phyloP scores from a whole-genome alignment of 495 filamentous ascomycete genomes.

The Talaromyces stipitatus region DNA sequence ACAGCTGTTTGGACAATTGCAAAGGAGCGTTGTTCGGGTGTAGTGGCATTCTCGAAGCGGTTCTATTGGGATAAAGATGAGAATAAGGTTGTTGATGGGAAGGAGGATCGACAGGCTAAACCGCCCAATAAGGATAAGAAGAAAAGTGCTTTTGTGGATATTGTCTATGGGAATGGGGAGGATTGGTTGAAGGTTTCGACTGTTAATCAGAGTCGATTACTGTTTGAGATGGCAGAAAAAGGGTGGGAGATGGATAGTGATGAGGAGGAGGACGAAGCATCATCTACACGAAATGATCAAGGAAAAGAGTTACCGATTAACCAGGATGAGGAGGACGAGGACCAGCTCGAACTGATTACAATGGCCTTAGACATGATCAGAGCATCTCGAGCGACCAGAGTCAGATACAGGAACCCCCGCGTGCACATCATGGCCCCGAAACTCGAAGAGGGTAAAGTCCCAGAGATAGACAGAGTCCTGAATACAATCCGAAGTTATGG shows the following conservation, averaged over 20 bases:
- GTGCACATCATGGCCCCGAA: constrained; percentile 56
- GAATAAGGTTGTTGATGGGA: constrained; percentile 15
- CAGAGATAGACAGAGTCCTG: constrained; percentile 52
- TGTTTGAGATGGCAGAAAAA: constrained; percentile 58
- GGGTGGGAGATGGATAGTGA: constrained; percentile 48
- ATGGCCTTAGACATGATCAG: constrained; percentile 46
- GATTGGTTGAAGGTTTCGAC: constrained; percentile 59
- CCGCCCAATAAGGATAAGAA: constrained; percentile 30
- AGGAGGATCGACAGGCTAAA: constrained; percentile 10
- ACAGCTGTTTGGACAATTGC: constrained; percentile 47
- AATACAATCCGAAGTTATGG: constrained; percentile 49
- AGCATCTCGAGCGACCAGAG: constrained; percentile 44
- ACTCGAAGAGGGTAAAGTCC: constrained; percentile 37
- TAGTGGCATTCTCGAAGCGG: constrained; percentile 45
- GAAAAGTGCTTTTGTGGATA: constrained; percentile 38
- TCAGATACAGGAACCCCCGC: constrained; percentile 50
- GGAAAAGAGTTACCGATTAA: constrained; percentile 10
- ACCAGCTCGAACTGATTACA: constrained; percentile 49
- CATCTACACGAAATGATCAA: background rate
- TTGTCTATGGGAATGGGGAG: constrained; percentile 45
- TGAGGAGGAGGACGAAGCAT: constrained; percentile 21
- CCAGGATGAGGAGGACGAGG: constrained; percentile 33
- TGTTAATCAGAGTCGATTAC: constrained; percentile 45
- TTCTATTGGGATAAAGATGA: constrained; percentile 45
- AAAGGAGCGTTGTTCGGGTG: constrained; percentile 34